phyloP scores from a whole-genome alignment of 352 stramenopile genomes.

The Phytopythium vexans region DNA sequence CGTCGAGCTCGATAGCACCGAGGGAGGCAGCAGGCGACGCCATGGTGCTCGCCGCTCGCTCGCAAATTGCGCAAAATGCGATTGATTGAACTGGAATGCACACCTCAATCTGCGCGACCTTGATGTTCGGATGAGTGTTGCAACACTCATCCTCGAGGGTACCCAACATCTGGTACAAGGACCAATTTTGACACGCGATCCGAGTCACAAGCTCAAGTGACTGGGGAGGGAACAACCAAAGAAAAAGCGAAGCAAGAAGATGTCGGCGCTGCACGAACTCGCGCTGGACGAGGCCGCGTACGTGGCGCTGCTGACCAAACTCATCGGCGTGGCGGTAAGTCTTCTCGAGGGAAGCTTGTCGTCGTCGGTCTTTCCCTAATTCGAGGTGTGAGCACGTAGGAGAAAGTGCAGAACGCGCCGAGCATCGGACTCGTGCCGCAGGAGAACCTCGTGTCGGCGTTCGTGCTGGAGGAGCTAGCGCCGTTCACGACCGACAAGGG shows the following conservation, averaged over 20 bases:
- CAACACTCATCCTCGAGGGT: not conserved
- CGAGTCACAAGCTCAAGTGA: too few relatives aligned
- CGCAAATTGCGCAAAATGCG: not conserved
- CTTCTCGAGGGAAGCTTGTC: not conserved
- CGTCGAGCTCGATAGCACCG: conserved; percentile 1
- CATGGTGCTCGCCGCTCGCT: not conserved
- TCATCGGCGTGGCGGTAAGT: conserved; percentile 77
- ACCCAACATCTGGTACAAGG: not conserved
- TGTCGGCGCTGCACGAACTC: conserved; percentile 33
- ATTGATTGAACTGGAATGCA: not conserved
- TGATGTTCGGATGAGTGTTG: not conserved
- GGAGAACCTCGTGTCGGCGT: conserved; percentile 84
- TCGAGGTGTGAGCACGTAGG: conserved; percentile 14
- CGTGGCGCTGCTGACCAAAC: conserved; percentile 78
- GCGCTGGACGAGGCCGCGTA: conserved; percentile 74
- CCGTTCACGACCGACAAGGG: conserved; percentile 77
- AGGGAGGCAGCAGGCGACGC: not conserved
- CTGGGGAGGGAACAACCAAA: too few relatives aligned
- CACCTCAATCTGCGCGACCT: too few relatives aligned
- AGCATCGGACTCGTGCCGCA: conserved; percentile 68
- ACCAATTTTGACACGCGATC: not conserved
- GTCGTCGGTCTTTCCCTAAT: not conserved
- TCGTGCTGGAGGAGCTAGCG: conserved; percentile 79
- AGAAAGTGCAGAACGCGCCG: conserved; percentile 70
- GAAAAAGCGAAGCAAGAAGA: conserved; percentile 6